Base-by-base conservation (phyloP, 225 moss, liverwort and hornwort genomes). In the Straminergon stramineum region DNA sequence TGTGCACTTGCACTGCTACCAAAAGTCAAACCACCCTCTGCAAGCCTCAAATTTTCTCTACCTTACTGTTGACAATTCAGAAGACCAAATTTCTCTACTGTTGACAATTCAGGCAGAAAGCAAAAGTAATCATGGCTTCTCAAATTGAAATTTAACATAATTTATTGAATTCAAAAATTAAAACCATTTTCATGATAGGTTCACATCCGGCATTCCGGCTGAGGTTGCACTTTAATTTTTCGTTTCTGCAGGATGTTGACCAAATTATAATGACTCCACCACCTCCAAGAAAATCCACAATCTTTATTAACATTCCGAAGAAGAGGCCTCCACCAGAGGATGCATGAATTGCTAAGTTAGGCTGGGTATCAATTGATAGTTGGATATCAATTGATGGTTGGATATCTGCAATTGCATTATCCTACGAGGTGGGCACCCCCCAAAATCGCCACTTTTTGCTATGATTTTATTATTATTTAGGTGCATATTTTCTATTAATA, bases 261-360 rank as follows among this genome's bases (percentile, higher is more conserved):
- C 84, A 74, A 84, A 87, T 84, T 10, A 8, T 76, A 41, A 74
- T 93, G 89, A 63, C 77, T 81, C 73, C 85, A 71, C 83, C 55
- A 17, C 75, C 84, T 93, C 86, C 61, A 65, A 89, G 56, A 53
- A 85, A 83, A 78, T 82, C 89, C 15, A 85, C 88, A 13, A 73
- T 68, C 80, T 61, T 84, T 34, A 34, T 87, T 27, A 87, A 87
- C 24, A 15, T 82, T 57, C 83, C 91, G 11, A 87, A 82, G n/a
- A 90, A 84, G 48, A 87, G 84, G n/a, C 73, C 55, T 65, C 53
- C 85, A 77, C 21, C 5, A 37, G 27, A 74, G 7, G 70, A 88
- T 65, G 76, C 9, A 45, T 89, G 48, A 60, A 90, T 86, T 79
- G 35, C 39, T 48, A 9, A 10, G 48, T 48, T 82, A 45, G 14